Evolutionary conservation across 495 filamentous ascomycete species (phyloP), one percentile per base, ranked within the genome.

Genomic region (Apodospora peruviana): DNA sequence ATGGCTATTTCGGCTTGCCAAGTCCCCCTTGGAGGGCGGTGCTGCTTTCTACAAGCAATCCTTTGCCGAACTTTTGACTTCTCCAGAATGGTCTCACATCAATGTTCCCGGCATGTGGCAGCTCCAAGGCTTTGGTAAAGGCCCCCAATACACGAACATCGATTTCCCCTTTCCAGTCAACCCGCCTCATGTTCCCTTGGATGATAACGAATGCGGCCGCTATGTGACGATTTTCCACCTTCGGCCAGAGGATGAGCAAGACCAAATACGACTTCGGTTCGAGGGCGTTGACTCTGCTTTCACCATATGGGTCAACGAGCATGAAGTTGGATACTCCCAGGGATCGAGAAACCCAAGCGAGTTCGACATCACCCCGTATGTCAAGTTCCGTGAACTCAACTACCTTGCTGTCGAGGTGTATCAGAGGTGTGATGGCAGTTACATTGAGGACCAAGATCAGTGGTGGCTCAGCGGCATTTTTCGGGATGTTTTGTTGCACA

Each of bases 221-320:
- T 88, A 88, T 49, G 58, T 76, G 29, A 72, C 68, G 17, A 59
- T 56, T 8, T 88, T 88, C 56, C 35, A 45, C 9, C 62, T 72
- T 3, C 50, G 50, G 2, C 47, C 59, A 1, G 52, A 74, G 2
- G 72, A 76, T 5, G 57, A 61, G 22, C 60, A 63, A 1, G 55
- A 59, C 23, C 70, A 75, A 18, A 61, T 72, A 18, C 64, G 84
- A 18, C 64, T 87, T 24, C 72, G 83, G 34, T 87, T 87, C 42
- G 84, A 87, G 40, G 84, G 84, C 10, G 84, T 87, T 3, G 84
- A 86, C 57, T 77, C 81, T 45, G 78, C 83, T 4, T 87, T 85
- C 56, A 77, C 81, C 49, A 60, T 86, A 14, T 87, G 78, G 76
- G 58, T 87, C 35, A 87, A 87, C 54, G 80, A 78, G 0, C 68